Base-by-base conservation (phyloP, 176 grass and related monocot species). In the Olyra latifolia region DNA sequence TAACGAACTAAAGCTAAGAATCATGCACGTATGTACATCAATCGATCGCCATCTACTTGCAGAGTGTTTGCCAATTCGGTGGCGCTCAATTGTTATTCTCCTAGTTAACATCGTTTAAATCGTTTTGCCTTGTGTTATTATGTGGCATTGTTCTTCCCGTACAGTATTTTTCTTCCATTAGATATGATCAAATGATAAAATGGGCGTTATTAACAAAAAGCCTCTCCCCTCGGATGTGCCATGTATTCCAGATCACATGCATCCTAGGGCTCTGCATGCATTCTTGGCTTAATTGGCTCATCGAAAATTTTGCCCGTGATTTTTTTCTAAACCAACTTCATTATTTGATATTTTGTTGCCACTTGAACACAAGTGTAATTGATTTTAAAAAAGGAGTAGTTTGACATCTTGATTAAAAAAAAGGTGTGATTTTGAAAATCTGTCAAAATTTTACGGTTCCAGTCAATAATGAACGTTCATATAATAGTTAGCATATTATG, bases 1-100 rank as follows among this genome's bases (percentile, higher is more conserved):
- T 52, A 46, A 70, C 38, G 62, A 28, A 17, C 54, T 76, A 54
- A 53, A 39, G n/a, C 24, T 62, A 78, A 78, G 45, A 66, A 76
- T 53, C 39, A 63, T 20, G 29, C 23, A 67, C 32, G 38, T 25
- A 9, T 8, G 29, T 32, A 41, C 10, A 35, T 35, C 32, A 35
- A 35, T 35, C 32, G 32, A 35, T 35, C 32, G 10, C 22, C 25
- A 55, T 52, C 76, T 20, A 28, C 59, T 46, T 60, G 76, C 50
- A 19, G 4, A 50, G 19, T 66, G 35, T 68, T 56, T 79, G 20
- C 16, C 15, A 4, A 20, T 52, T 24, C 32, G 13, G 9, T 50
- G 44, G 49, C 63, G 56, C 80, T 63, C 14, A 5, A 17, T 29
- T 44, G 1, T 56, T 24, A 70, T 69, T 52, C 30, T 69, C 80